Base-by-base conservation (phyloP, 768 basidiomycete genomes). In the Collybia sordida region DNA sequence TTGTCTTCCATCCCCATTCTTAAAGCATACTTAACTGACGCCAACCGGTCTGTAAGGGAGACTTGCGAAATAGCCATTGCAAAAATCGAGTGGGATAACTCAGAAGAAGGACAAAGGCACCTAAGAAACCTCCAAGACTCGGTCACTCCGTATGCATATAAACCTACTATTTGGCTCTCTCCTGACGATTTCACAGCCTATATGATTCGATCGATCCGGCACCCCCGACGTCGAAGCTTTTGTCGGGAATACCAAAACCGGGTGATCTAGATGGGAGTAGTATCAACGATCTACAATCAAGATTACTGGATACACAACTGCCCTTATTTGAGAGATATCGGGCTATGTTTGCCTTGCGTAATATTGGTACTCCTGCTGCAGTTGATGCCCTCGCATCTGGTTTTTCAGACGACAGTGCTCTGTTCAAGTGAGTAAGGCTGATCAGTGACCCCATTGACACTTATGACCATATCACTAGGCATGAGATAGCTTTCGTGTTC, bases 401-500 rank as follows among this genome's bases (percentile, higher is more conserved):
- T 2, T 98, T 99, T 68, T 69, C 74, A 1, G 96, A 99, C 55
- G 83, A 85, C 45, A 92, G 88, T 55, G 92, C 88, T 1, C 74
- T 99, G 19, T 98, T 99, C 85, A 93, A 94, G 93, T 95, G 53
- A 58, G 83, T 69, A 12, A 3, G 11, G 14, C 31, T 12, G 31
- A 11, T 31, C 9, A 31, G 31, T 52, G 1, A 22, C 21, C 24
- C 49, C 11, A 18, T n/a, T 9, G 6, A 19, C 51, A 19, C 44
- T 37, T 39, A 43, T 42, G 15, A 49, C n/a, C 21, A 36, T 24
- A 37, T 46, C 6, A 36, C 34, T 17, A 96, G 95, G 55, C 97
- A 99, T 67, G 97, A 99, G 67, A 93, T 99, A 41, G 97, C 97
- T 1, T 99, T 98, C 67, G 88, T 99, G 39, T 98, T 98, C 61